Conservation (phyloP, 2,329 filamentous ascomycete genomes). For the Talaromyces rugulosus region DNA sequence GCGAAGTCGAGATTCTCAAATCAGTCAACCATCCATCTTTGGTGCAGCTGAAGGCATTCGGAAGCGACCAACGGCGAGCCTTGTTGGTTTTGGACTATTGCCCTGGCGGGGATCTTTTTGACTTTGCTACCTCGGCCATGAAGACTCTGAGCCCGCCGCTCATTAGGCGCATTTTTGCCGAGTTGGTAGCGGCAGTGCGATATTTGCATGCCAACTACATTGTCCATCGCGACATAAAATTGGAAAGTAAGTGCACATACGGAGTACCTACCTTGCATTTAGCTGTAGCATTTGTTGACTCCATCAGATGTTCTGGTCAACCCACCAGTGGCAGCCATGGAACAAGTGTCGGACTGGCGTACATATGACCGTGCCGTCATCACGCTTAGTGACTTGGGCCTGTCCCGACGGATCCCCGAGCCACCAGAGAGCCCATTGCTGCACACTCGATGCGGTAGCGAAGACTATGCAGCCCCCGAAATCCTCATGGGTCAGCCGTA, state of each 20-base stretch:
- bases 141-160: conserved; percentile 59
- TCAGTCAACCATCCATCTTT: conserved; percentile 83
- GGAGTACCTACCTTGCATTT: conserved; percentile 1
- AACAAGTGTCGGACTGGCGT: conserved; percentile 64
- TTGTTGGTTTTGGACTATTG: conserved; percentile 88
- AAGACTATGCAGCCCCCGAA: conserved; percentile 95
- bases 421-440: conserved; percentile 75
- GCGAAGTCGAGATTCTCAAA: conserved; percentile 92
- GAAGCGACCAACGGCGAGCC: conserved; percentile 74
- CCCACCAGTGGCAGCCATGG: conserved; percentile 63
- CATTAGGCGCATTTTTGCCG: conserved; percentile 81
- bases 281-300: conserved; percentile 15
- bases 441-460: conserved; percentile 90
- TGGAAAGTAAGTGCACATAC: conserved; percentile 69
- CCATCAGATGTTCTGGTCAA: conserved; percentile 82
- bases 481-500: conserved; percentile 94
- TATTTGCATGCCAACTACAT: conserved; percentile 84
- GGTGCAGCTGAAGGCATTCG: conserved; percentile 88
- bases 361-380: conserved; percentile 77
- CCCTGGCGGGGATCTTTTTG: conserved; percentile 90
- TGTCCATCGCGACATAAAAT: conserved; percentile 95
- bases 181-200: conserved; percentile 76
- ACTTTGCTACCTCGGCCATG: conserved; percentile 72
- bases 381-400: conserved; percentile 85
- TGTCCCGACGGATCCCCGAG: conserved; percentile 74